phyloP scores from a whole-genome alignment of 2,329 filamentous ascomycete species.

The Metarhizium guizhouense region DNA sequence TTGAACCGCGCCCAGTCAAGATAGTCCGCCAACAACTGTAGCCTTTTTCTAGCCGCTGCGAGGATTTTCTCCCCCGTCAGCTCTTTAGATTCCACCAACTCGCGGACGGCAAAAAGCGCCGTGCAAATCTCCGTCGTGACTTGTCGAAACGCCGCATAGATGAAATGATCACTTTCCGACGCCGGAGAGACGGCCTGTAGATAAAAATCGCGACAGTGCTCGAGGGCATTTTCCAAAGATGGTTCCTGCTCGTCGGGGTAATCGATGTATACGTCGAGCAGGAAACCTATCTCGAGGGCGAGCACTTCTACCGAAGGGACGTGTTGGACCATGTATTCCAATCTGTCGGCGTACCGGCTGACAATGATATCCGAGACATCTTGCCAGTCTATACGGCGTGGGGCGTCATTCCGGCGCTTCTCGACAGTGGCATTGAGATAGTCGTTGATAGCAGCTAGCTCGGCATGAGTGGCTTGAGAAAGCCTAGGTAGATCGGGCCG shows the following conservation, averaged over 20 bases:
- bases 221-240: not conserved
- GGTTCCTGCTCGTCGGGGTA: slow-evolving; percentile 11
- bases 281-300: slow-evolving; percentile 17
- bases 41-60: not conserved
- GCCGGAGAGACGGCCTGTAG: not conserved
- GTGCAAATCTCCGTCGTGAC: not conserved
- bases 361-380: slow-evolving; percentile 51
- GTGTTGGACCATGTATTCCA: slow-evolving; percentile 26
- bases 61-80: too few relatives aligned
- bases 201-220: not conserved
- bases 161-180: not conserved
- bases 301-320: slow-evolving; percentile 14
- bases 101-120: not conserved
- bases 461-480: not conserved
- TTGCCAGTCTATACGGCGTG: slow-evolving; percentile 45
- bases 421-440: not conserved
- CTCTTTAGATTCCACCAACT: not conserved
- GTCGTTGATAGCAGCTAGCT: not conserved
- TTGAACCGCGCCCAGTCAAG: not conserved
- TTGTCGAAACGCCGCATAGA: not conserved
- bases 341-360: slow-evolving; percentile 43
- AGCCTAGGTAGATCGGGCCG: slow-evolving; percentile 11
- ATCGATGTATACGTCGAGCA: slow-evolving; percentile 30
- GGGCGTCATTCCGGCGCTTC: not conserved
- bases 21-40: not conserved